Evolutionary conservation across 2,329 filamentous ascomycete species (phyloP).

Genomic region (Huntiella bhutanensis): DNA sequence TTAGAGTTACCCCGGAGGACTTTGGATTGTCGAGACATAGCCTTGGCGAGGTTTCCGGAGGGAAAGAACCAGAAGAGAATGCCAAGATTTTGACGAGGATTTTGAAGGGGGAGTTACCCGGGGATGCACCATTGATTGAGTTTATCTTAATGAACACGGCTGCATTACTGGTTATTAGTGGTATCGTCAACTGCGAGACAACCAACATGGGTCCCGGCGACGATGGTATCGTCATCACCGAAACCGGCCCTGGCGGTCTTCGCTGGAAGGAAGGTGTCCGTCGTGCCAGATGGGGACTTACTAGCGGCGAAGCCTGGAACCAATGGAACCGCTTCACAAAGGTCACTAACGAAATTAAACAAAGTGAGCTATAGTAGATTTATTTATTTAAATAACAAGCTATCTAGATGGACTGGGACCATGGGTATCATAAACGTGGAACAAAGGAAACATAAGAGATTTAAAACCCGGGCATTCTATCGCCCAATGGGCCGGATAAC

Average conservation of each 20-base stretch:
- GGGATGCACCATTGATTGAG: conserved; percentile 69
- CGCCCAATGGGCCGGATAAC: conserved; percentile 8
- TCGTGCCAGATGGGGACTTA: conserved; percentile 70
- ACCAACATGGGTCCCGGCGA: conserved; percentile 66
- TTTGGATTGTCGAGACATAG: conserved; percentile 67
- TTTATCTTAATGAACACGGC: conserved; percentile 93
- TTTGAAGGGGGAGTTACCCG: conserved; percentile 50
- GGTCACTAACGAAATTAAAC: conserved; percentile 30
- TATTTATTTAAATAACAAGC: not conserved
- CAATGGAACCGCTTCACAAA: conserved; percentile 73
- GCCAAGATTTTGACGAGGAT: conserved; percentile 66
- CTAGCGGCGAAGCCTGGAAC: conserved; percentile 68
- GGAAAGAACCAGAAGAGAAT: conserved; percentile 73
- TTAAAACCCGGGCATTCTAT: conserved; percentile 10
- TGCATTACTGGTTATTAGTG: conserved; percentile 66
- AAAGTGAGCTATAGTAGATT: not conserved
- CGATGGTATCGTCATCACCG: conserved; percentile 60
- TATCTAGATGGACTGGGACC: not conserved
- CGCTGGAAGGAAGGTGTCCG: conserved; percentile 92
- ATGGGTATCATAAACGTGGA: conserved; percentile 1
- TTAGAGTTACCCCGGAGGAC: conserved; percentile 62
- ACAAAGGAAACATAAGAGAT: conserved; percentile 1
- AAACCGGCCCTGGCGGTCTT: conserved; percentile 67
- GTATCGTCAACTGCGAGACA: conserved; percentile 65
- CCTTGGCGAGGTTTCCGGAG: conserved; percentile 59